Percentiles rank a stretch among this genome's conserved stretches.
Conservation (phyloP, 306 rosid genomes). For the Fragaria vesca region DNA sequence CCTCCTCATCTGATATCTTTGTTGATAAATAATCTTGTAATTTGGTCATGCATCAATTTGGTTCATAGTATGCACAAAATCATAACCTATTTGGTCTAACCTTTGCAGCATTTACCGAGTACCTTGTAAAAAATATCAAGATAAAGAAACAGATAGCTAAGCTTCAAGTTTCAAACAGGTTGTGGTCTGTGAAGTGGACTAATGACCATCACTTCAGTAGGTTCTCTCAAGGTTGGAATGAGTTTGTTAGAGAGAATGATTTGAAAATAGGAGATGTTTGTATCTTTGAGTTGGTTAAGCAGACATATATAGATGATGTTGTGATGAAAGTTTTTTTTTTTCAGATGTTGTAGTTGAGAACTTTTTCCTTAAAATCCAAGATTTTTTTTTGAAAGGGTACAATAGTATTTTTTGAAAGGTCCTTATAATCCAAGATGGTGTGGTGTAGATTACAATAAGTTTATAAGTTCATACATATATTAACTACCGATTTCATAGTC, state of each 20-base stretch:
- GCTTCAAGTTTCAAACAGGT: background rate
- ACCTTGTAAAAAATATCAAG: background rate
- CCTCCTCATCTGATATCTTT: background rate
- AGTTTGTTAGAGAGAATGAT: background rate
- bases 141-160: background rate
- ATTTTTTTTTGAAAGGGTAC: too few species aligned
- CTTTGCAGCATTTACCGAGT: background rate
- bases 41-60: background rate
- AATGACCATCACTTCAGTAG: background rate
- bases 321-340: background rate
- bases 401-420: too few species aligned
- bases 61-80: background rate
- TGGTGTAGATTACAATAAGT: background rate
- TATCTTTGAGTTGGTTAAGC: background rate
- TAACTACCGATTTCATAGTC: background rate
- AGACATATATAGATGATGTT: background rate
- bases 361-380: background rate
- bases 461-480: background rate
- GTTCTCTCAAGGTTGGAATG: background rate
- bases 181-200: conserved; percentile 1
- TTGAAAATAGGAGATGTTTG: background rate
- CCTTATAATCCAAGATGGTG: too few species aligned
- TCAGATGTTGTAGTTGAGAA: background rate
- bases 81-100: background rate
- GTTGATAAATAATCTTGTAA: background rate